A percentile compares a stretch with the other conserved stretches of the same genome.
Evolutionary conservation across 1,284 basidiomycete species (phyloP).

Genomic region (Ceratobasidium sp.): DNA sequence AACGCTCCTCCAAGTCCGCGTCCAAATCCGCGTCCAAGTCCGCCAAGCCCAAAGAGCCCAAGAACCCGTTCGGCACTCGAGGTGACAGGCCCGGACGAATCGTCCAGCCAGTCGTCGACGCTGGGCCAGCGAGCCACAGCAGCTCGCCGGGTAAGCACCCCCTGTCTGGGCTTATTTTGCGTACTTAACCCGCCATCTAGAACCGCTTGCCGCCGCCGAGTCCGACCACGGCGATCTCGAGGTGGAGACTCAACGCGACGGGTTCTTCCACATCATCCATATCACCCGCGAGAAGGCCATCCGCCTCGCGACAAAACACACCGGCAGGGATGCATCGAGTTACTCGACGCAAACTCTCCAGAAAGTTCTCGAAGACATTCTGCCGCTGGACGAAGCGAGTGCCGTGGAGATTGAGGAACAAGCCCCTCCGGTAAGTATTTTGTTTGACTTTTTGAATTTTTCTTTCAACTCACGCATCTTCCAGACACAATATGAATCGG

Average conservation of each 20-base stretch:
- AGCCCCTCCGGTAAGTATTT: too few relatives aligned
- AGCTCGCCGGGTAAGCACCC: slow-evolving; percentile 14
- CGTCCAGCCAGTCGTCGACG: background rate
- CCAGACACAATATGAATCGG: slow-evolving; percentile 5
- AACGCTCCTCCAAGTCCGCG: background rate
- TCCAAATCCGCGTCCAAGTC: background rate
- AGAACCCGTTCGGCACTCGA: background rate
- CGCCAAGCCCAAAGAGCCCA: background rate
- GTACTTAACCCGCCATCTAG: background rate
- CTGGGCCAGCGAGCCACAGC: background rate
- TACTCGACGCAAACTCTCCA: background rate
- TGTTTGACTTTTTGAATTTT: too few relatives aligned
- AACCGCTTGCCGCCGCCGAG: slow-evolving; percentile 5
- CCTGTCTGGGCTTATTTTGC: background rate
- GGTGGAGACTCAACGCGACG: background rate
- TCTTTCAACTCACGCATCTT: too few relatives aligned
- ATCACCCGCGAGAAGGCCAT: slow-evolving; percentile 5
- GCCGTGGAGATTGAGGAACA: slow-evolving; percentile 16
- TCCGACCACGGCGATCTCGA: background rate
- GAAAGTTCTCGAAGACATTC: background rate
- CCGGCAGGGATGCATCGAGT: background rate
- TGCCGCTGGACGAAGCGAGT: background rate
- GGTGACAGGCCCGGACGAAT: slow-evolving; percentile 24
- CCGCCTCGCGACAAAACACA: background rate
- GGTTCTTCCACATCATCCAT: background rate